Percentiles rank a stretch among this genome's conserved stretches.
Evolutionary conservation across 208 protist species (phyloP).

Genomic region (Angomonas ambiguus): DNA sequence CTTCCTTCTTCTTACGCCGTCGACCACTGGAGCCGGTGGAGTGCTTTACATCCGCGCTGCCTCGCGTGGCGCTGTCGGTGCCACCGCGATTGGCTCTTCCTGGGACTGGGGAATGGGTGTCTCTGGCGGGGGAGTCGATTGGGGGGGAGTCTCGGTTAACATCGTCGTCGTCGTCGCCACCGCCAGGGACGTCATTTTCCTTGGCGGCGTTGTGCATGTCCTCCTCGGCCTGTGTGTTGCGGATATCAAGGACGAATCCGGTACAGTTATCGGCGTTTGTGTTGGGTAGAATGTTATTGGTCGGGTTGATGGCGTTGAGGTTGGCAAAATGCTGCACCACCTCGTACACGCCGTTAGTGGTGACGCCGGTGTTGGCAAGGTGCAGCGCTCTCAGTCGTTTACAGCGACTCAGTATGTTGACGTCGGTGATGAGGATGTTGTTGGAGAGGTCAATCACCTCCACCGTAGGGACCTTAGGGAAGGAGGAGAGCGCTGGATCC

Average conservation of each 20-base stretch:
- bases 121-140: not conserved
- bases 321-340: constrained; percentile 32
- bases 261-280: constrained; percentile 10
- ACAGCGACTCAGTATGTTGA: constrained; percentile 32
- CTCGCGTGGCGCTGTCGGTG: not conserved
- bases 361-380: constrained; percentile 41
- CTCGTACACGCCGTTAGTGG: constrained; percentile 21
- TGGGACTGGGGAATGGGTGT: not conserved
- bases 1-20: constrained; percentile 11
- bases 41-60: not conserved
- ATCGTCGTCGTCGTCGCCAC: not conserved
- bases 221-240: not conserved
- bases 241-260: not conserved
- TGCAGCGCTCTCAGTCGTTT: constrained; percentile 32
- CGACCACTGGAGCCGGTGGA: too few species aligned
- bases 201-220: not conserved
- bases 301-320: constrained; percentile 38
- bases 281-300: constrained; percentile 12
- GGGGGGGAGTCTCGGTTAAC: not conserved
- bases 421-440: constrained; percentile 36
- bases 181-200: not conserved
- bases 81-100: not conserved
- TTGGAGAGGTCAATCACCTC: constrained; percentile 51
- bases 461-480: constrained; percentile 22
- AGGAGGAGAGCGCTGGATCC: constrained; percentile 19